These are phyloP conservation scores for Tanacetum coccineum DNA, from an alignment of 129 eudicot genomes.

Conservation along the genomic window DNA sequence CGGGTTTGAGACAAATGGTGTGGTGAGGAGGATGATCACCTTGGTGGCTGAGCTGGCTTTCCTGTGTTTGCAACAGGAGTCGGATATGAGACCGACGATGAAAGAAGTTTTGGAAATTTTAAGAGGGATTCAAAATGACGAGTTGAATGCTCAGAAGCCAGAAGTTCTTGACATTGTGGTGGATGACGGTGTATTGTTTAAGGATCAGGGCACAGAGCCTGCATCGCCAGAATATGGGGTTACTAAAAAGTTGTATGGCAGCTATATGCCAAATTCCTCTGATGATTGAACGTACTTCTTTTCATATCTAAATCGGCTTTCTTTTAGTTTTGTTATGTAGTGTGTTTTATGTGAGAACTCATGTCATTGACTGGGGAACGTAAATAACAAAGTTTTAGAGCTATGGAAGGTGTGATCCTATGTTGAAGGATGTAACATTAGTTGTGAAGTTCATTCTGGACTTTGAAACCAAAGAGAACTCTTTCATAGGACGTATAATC, in stretches of 20 bases:
- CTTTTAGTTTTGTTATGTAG: neutral
- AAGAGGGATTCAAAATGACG: slow-evolving; percentile 48
- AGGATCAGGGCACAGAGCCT: slow-evolving; percentile 37
- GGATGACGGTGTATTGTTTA: slow-evolving; percentile 46
- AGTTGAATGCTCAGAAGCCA: slow-evolving; percentile 41
- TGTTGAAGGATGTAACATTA: slow-evolving; percentile 7
- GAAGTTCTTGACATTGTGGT: slow-evolving; percentile 59
- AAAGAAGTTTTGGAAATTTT: slow-evolving; percentile 58
- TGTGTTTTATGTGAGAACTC: neutral
- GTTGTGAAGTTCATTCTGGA: neutral
- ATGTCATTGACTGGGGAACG: slow-evolving; percentile 25
- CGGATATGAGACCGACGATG: slow-evolving; percentile 90
- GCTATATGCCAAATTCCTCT: slow-evolving; percentile 39
- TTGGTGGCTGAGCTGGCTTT: slow-evolving; percentile 78
- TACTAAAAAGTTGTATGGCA: slow-evolving; percentile 39
- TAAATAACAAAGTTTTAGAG: slow-evolving; percentile 28
- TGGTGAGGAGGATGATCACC: slow-evolving; percentile 58
- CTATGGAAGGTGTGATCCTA: slow-evolving; percentile 11
- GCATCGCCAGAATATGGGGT: slow-evolving; percentile 58
- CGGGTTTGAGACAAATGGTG: slow-evolving; percentile 43
- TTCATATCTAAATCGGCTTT: neutral
- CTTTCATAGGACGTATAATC: slow-evolving; percentile 12
- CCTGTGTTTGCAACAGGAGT: slow-evolving; percentile 74
- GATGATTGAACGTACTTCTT: slow-evolving; percentile 17
- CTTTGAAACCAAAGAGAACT: neutral